phyloP scores from a whole-genome alignment of 352 stramenopile genomes.

The Phytopythium aichiense region DNA sequence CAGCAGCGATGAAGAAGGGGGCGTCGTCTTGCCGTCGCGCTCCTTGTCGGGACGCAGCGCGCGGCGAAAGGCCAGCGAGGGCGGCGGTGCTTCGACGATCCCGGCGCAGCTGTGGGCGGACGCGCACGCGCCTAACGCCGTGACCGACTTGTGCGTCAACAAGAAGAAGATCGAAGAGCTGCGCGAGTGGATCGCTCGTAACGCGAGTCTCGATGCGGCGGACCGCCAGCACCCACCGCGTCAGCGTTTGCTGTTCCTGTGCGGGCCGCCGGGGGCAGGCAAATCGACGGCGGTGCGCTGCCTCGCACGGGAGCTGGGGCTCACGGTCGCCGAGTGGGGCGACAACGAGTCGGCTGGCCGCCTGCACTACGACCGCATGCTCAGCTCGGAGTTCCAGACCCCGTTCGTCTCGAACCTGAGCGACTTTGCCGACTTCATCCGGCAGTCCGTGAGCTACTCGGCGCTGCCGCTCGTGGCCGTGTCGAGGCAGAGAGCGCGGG shows the following conservation, averaged over 20 bases:
- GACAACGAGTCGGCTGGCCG: conserved; percentile 59
- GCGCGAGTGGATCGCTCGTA: conserved; percentile 45
- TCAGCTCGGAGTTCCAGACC: conserved; percentile 46
- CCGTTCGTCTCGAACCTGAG: conserved; percentile 49
- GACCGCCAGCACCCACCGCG: conserved; percentile 6
- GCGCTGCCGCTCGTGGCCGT: conserved; percentile 30
- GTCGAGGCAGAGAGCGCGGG: background rate
- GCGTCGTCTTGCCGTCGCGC: conserved; percentile 7
- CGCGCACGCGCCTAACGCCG: conserved; percentile 25
- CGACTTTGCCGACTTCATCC: conserved; percentile 80
- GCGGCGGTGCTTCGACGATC: background rate
- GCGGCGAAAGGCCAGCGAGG: conserved; percentile 7
- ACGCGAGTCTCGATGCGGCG: conserved; percentile 11
- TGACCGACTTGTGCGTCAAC: conserved; percentile 76
- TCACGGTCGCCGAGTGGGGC: conserved; percentile 64
- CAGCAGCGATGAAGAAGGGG: conserved; percentile 23
- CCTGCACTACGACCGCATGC: conserved; percentile 46
- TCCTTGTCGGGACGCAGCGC: background rate
- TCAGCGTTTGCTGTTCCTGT: conserved; percentile 76
- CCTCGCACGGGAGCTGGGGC: conserved; percentile 37
- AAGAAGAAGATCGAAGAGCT: conserved; percentile 83
- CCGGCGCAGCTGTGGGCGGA: conserved; percentile 45
- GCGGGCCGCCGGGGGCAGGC: conserved; percentile 67
- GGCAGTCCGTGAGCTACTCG: conserved; percentile 64
- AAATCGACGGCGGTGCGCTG: conserved; percentile 79